These are phyloP conservation scores for Orbilia brochopaga DNA, from an alignment of 2,329 filamentous ascomycete genomes.

Conservation along the genomic window DNA sequence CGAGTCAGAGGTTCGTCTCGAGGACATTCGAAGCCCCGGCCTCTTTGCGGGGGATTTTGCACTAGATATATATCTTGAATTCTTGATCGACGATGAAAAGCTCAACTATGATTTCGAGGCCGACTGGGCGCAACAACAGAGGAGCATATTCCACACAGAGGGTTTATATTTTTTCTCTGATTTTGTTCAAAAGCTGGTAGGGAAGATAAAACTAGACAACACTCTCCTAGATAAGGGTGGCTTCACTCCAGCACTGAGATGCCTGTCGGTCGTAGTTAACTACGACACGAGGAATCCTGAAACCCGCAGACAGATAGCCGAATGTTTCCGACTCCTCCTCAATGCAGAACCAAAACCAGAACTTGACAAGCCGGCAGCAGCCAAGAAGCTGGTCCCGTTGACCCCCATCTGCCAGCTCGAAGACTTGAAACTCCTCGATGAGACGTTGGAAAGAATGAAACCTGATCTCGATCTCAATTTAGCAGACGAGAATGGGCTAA, in stretches of 20 bases:
- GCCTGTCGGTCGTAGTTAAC: not conserved
- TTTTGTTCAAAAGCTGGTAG: constrained; percentile 5
- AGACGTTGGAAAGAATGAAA: constrained; percentile 8
- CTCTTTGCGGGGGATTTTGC: constrained; percentile 5
- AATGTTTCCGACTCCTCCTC: not conserved
- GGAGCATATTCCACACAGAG: constrained; percentile 10
- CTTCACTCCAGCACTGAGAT: constrained; percentile 9
- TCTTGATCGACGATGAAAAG: constrained; percentile 14
- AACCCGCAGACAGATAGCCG: not conserved
- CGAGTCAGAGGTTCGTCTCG: not conserved
- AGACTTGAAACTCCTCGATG: constrained; percentile 7
- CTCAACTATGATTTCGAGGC: constrained; percentile 22
- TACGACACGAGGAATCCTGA: not conserved
- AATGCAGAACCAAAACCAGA: constrained; percentile 15
- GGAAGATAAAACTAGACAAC: constrained; percentile 11
- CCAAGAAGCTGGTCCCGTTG: not conserved
- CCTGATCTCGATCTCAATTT: constrained; percentile 11
- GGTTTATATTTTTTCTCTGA: constrained; percentile 4
- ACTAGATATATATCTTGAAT: constrained; percentile 23
- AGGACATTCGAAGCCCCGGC: not conserved
- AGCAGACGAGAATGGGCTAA: not conserved
- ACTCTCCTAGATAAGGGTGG: not conserved
- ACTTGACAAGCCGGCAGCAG: constrained; percentile 9
- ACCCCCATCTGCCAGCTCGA: not conserved
- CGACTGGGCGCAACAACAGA: not conserved